These are phyloP conservation scores for Rhodotorula babjevae DNA, from an alignment of 768 basidiomycete genomes.

Conservation along the genomic window DNA sequence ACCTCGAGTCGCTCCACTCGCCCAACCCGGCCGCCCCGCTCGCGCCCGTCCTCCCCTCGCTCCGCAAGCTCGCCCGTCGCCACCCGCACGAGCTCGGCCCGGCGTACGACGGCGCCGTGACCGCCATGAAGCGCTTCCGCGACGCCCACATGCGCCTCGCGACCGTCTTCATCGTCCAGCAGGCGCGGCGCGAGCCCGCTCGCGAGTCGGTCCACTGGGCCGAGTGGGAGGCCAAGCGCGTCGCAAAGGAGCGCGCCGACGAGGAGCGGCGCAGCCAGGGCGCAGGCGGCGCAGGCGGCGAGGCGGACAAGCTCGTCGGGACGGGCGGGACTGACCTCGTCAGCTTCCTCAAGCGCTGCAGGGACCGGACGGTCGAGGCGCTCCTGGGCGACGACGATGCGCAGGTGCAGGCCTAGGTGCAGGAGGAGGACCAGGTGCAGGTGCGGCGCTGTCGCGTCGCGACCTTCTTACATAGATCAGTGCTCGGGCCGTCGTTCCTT, in stretches of 20 bases:
- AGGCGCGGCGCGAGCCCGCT: slow-evolving; percentile 57
- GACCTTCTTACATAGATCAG: too few species aligned
- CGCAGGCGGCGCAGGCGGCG: slow-evolving; percentile 35
- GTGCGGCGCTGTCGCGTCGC: too few species aligned
- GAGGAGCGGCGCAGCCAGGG: neutral
- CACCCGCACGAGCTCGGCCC: slow-evolving; percentile 38
- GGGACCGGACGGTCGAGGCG: slow-evolving; percentile 70
- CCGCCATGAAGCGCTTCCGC: slow-evolving; percentile 72
- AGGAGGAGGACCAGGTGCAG: too few species aligned
- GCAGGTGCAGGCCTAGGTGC: neutral
- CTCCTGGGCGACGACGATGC: slow-evolving; percentile 39
- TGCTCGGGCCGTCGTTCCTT: too few species aligned
- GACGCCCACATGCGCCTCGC: slow-evolving; percentile 87
- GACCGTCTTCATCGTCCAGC: slow-evolving; percentile 76
- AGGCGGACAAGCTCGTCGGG: slow-evolving; percentile 61
- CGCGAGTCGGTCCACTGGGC: slow-evolving; percentile 34
- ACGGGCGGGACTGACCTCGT: slow-evolving; percentile 87
- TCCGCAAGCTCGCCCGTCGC: slow-evolving; percentile 56
- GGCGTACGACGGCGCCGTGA: slow-evolving; percentile 72
- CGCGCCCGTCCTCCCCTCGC: slow-evolving; percentile 51
- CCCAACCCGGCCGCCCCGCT: neutral
- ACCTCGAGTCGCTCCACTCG: slow-evolving; percentile 60
- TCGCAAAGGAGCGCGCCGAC: slow-evolving; percentile 26
- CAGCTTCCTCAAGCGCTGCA: slow-evolving; percentile 74
- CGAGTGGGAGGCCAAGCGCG: slow-evolving; percentile 31